These are phyloP conservation scores for Poronia punctata DNA, from an alignment of 495 filamentous ascomycete species.

Conservation along the genomic window DNA sequence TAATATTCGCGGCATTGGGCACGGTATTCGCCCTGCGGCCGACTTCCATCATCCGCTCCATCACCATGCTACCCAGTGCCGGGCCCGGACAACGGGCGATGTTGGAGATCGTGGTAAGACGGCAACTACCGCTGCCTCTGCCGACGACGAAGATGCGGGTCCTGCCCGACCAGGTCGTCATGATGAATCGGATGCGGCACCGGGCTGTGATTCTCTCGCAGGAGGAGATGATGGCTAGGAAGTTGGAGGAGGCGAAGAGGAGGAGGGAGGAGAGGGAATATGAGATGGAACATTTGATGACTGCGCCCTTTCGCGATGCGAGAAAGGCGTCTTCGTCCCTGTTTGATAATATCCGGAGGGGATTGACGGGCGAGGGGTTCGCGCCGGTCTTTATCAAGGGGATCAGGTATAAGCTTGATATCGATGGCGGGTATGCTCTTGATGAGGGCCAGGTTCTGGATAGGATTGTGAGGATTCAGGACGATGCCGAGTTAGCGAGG, in stretches of 20 bases:
- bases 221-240: conserved; percentile 17
- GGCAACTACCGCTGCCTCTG: conserved; percentile 23
- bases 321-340: conserved; percentile 20
- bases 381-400: conserved; percentile 29
- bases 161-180: conserved; percentile 28
- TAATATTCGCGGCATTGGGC: conserved; percentile 40
- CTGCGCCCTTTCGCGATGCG: conserved; percentile 41
- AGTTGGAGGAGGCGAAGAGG: conserved; percentile 21
- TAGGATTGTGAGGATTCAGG: conserved; percentile 31
- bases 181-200: conserved; percentile 31
- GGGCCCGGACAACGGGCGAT: conserved; percentile 1
- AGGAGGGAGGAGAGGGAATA: conserved; percentile 32
- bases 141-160: conserved; percentile 25
- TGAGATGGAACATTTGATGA: conserved; percentile 41
- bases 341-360: conserved; percentile 29
- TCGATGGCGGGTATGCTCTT: conserved; percentile 41
- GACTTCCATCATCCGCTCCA: conserved; percentile 31
- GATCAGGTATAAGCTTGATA: conserved; percentile 42
- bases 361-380: conserved; percentile 43
- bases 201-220: conserved; percentile 15
- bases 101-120: too few relatives aligned
- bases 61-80: conserved; percentile 32
- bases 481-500: conserved; percentile 5
- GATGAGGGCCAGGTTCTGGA: conserved; percentile 47
- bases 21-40: conserved; percentile 40